Base-by-base conservation (phyloP, 2,329 filamentous ascomycete genomes). In the Alternaria dauci region DNA sequence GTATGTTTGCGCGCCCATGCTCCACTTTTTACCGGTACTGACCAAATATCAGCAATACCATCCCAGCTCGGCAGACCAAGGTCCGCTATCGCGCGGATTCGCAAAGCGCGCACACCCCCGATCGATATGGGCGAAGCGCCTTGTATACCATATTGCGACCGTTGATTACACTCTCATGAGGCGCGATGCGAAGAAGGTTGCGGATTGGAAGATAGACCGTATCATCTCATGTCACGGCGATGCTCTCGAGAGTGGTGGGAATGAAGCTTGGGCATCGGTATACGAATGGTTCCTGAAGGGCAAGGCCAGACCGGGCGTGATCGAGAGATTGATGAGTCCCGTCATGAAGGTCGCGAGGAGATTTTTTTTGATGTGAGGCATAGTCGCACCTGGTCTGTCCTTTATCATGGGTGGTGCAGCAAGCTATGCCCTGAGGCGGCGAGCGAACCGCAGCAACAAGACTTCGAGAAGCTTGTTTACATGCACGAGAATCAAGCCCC, bases 211-310 rank as follows among this genome's bases (percentile, higher is more conserved):
- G 8, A 44, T 67, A 8, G 51, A 61, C n/a, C 55, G 55, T 0
- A 59, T 68, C 16, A 58, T 68, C 25, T 61, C 64, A 4, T 68
- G 64, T 25, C 64, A 68, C 18, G 62, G 66, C 14, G 64, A 65
- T 9, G 52, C 67, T 14, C 52, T 68, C 14, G 51, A 57, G 23
- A 30, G 18, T n/a, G 43, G 18, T 14, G 62, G 61, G 0, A 63
- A 59, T 1, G 30, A 34, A 20, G 59, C 58, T 4, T 68, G 66
- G 64, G 9, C n/a, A n/a, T 44, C 46, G 23, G 47, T 52, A 5
- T 62, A 68, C 39, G 55, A 58, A 1, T 68, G 66, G 66, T 65
- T 61, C 11, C 6, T 68, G n/a, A 30, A 48, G 8, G 58, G 64
- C 3, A 9, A 34, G 1, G 18, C 48, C 5, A 28, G 32, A 23